Evolutionary conservation across 176 grass and related monocot genomes (phyloP).

Genomic region (Oryza officinalis): DNA sequence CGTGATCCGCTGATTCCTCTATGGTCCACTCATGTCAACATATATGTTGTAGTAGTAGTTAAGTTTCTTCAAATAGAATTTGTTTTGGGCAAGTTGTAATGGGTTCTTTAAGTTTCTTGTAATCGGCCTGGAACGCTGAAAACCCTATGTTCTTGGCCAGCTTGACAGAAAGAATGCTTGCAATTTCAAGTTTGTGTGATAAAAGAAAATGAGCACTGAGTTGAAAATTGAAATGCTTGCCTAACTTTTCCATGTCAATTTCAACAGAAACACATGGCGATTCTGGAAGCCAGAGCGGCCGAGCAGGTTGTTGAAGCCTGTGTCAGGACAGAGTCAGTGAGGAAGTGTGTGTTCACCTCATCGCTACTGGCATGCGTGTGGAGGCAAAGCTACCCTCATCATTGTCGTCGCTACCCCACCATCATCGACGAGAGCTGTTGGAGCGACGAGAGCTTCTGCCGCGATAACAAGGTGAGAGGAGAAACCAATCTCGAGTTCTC

Average conservation of each 20-base stretch:
- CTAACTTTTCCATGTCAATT: background rate
- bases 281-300: conserved; percentile 67
- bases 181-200: background rate
- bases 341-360: conserved; percentile 89
- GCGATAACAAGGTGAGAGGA: conserved; percentile 67
- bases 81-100: background rate
- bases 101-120: background rate
- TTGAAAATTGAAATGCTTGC: background rate
- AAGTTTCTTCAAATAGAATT: background rate
- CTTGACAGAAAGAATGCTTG: background rate
- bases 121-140: background rate
- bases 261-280: conserved; percentile 88
- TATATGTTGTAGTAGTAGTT: background rate
- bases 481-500: too few relatives aligned
- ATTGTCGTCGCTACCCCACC: conserved; percentile 45
- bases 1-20: conserved; percentile 1
- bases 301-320: conserved; percentile 91
- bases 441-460: conserved; percentile 87
- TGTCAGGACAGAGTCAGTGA: conserved; percentile 74
- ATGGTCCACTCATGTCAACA: background rate
- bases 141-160: background rate
- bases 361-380: conserved; percentile 89
- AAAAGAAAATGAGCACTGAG: background rate
- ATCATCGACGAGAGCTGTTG: conserved; percentile 84
- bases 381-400: conserved; percentile 54